Base-by-base conservation (phyloP, 2,329 filamentous ascomycete species). In the Aspergillus felis region DNA sequence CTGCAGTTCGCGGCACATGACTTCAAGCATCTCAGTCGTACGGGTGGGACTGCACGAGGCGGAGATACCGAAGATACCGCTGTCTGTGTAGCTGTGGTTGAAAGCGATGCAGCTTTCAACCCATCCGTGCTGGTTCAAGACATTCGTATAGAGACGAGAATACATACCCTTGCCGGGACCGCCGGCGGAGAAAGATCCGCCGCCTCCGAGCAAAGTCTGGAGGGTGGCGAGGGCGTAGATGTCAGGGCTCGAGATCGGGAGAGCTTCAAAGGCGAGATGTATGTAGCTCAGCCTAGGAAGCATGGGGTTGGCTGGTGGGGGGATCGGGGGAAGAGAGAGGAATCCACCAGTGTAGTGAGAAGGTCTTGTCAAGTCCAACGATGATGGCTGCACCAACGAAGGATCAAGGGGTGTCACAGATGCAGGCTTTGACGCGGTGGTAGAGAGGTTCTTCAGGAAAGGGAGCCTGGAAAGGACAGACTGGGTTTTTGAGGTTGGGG, bases 111-210 rank as follows among this genome's bases (percentile, higher is more conserved):
- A 97, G 59, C 87, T 92, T 78, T 99, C 94, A 27, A 99, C 91
- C 93, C 93, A 99, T 66, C 90, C 91, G 78, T 96, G 88, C 77
- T 97, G 92, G 80, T 99, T 99, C 53, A 99, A 84, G 0, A 97
- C 93, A 73, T 97, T 96, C 62, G 92, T 97, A 81, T 97, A 99
- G 8, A 99, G 85, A 12, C 94, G 89, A 41, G 91, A 96, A 81
- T 97, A 97, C 94, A 99, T 99, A 74, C 94, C 94, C 80, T 99
- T 99, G 54, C 94, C 94, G 4, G 94, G 94, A 0, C 94, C 94
- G 67, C 94, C 94, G 54, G 94, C 94, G 17, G 91, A 96, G 80
- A 99, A 99, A 56, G 92, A 97, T 25, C 94, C 94, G 51, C 94
- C 94, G 50, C 94, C 94, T 57, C 94, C 94, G 35, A 99, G 90